Evolutionary conservation across 2,329 filamentous ascomycete species (phyloP).

Genomic region (Colletotrichum cereale): DNA sequence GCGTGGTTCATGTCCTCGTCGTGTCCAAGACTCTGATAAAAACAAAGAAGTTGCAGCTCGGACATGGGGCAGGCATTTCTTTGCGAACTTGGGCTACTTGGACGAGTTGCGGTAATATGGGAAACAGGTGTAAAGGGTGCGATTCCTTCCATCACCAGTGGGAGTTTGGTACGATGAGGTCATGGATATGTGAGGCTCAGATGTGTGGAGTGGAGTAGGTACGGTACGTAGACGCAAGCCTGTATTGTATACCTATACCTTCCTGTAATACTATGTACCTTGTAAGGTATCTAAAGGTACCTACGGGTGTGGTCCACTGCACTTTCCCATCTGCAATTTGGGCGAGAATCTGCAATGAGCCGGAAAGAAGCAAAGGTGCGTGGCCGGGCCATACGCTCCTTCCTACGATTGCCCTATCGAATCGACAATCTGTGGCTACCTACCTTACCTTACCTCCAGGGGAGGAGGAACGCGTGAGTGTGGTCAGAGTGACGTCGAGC

Average conservation of each 20-base stretch:
- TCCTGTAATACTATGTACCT: too few relatives aligned
- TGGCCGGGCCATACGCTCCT: neutral
- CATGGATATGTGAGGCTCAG: neutral
- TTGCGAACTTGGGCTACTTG: neutral
- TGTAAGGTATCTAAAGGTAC: too few relatives aligned
- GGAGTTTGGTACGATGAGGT: constrained; percentile 1
- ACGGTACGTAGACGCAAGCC: neutral
- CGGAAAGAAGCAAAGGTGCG: neutral
- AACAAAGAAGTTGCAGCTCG: too few relatives aligned
- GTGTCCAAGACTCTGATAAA: too few relatives aligned
- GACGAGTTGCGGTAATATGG: neutral
- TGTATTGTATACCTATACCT: too few relatives aligned
- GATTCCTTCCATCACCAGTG: neutral
- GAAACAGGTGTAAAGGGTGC: neutral
- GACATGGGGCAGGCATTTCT: too few relatives aligned
- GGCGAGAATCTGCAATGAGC: neutral
- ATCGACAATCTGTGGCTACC: neutral
- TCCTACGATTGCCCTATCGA: too few relatives aligned
- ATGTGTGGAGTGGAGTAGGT: neutral
- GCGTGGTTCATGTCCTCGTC: too few relatives aligned
- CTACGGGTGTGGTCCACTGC: too few relatives aligned
- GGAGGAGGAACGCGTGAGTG: neutral
- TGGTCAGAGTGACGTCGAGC: constrained; percentile 24
- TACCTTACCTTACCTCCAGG: too few relatives aligned
- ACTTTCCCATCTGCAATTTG: neutral